A percentile compares a stretch with the other conserved stretches of the same genome.
phyloP scores from a whole-genome alignment of 2,329 filamentous ascomycete genomes.

The Thermoascus crustaceus region DNA sequence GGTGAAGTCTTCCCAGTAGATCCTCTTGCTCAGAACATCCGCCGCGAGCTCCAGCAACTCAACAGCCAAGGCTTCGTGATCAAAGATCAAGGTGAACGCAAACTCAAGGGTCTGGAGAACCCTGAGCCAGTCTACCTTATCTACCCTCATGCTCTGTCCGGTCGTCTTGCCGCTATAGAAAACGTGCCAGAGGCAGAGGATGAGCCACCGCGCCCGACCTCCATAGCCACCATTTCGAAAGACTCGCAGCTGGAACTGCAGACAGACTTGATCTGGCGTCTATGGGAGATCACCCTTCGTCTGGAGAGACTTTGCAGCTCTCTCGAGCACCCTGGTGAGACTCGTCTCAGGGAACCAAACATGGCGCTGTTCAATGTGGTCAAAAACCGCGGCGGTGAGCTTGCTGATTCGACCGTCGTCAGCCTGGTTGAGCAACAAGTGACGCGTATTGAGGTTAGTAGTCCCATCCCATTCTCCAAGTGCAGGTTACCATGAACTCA shows the following conservation, averaged over 20 bases:
- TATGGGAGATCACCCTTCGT: conserved; percentile 83
- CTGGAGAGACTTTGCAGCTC: conserved; percentile 89
- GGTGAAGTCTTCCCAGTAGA: conserved; percentile 64
- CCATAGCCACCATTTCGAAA: conserved; percentile 50
- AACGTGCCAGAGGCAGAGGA: conserved; percentile 41
- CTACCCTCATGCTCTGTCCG: conserved; percentile 81
- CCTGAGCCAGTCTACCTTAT: conserved; percentile 92
- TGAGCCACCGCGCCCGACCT: too few relatives aligned
- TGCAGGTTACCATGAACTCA: too few relatives aligned
- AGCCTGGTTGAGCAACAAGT: conserved; percentile 94
- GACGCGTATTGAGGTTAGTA: conserved; percentile 81
- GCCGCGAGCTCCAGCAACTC: conserved; percentile 76
- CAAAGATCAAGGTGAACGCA: conserved; percentile 90
- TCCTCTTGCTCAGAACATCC: conserved; percentile 63
- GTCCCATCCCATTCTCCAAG: neutral
- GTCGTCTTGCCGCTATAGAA: conserved; percentile 49
- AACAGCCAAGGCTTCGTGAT: conserved; percentile 92
- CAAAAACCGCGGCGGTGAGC: conserved; percentile 66
- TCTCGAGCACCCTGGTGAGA: conserved; percentile 61
- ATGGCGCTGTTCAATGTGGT: conserved; percentile 71
- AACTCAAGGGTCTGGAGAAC: conserved; percentile 94
- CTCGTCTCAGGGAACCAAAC: conserved; percentile 67
- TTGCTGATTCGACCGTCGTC: conserved; percentile 79
- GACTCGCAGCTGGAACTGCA: conserved; percentile 67
- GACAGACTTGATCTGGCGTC: conserved; percentile 74